These are phyloP conservation scores for Diatrype stigma DNA, from an alignment of 2,329 filamentous ascomycete genomes.

Conservation along the genomic window DNA sequence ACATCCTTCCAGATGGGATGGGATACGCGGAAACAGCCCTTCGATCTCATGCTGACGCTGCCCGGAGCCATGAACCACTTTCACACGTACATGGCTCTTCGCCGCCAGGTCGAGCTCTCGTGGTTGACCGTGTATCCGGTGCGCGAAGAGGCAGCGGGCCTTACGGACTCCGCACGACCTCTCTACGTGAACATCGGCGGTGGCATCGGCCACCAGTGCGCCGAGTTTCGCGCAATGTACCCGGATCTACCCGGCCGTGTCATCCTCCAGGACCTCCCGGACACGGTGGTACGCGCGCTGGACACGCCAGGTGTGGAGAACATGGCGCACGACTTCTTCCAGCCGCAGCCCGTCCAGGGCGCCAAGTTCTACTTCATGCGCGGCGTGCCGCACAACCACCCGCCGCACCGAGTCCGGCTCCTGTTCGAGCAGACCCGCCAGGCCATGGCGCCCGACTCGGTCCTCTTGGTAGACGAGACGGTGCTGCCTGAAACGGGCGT, in stretches of 20 bases:
- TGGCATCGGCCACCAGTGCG: conserved; percentile 14
- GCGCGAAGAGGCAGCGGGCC: neutral
- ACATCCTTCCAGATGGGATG: conserved; percentile 16
- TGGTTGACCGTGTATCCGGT: conserved; percentile 21
- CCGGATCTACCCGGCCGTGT: conserved; percentile 10
- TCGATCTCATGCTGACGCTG: conserved; percentile 6
- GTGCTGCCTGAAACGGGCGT: conserved; percentile 3
- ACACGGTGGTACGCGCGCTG: conserved; percentile 6
- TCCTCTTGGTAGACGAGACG: conserved; percentile 10
- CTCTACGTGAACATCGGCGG: conserved; percentile 17
- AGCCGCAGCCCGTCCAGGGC: conserved; percentile 14
- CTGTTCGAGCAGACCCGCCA: conserved; percentile 3
- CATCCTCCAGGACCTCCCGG: conserved; percentile 14
- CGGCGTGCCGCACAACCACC: conserved; percentile 8
- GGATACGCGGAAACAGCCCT: conserved; percentile 6
- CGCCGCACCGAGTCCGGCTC: neutral
- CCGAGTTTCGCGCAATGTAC: conserved; percentile 9
- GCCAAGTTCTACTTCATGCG: conserved; percentile 18
- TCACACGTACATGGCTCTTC: conserved; percentile 18
- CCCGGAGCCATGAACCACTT: conserved; percentile 10
- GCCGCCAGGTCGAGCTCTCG: conserved; percentile 8
- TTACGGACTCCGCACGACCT: neutral
- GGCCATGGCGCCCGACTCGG: conserved; percentile 4
- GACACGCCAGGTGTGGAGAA: conserved; percentile 11
- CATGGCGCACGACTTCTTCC: conserved; percentile 12